phyloP scores from a whole-genome alignment of 2,329 filamentous ascomycete genomes.

The Hypoxylon sp. region DNA sequence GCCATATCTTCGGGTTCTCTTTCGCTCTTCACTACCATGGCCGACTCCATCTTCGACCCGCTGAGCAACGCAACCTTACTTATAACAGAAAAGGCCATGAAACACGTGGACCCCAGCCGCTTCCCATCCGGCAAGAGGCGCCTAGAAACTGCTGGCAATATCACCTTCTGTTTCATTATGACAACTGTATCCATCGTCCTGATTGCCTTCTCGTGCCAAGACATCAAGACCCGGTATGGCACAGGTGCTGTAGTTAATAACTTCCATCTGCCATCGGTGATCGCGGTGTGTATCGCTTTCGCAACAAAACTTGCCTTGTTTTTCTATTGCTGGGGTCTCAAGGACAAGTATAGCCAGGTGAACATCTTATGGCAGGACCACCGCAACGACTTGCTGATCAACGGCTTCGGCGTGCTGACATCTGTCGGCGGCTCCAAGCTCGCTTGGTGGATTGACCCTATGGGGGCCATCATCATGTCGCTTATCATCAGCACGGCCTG shows the following conservation, averaged over 20 bases:
- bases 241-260: constrained; percentile 66
- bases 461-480: constrained; percentile 89
- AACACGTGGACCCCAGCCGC: constrained; percentile 84
- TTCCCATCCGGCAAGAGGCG: constrained; percentile 95
- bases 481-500: constrained; percentile 84
- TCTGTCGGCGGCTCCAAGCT: constrained; percentile 92
- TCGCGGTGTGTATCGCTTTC: constrained; percentile 89
- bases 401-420: constrained; percentile 91
- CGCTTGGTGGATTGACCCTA: constrained; percentile 94
- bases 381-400: constrained; percentile 97
- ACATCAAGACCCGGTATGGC: constrained; percentile 70
- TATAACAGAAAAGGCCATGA: constrained; percentile 88
- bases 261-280: constrained; percentile 86
- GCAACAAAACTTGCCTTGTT: constrained; percentile 86
- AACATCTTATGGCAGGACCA: constrained; percentile 97
- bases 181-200: constrained; percentile 91
- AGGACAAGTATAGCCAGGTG: constrained; percentile 92
- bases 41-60: constrained; percentile 94
- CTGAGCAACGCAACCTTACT: constrained; percentile 90
- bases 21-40: constrained; percentile 97
- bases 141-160: constrained; percentile 96
- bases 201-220: constrained; percentile 86
- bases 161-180: constrained; percentile 97
- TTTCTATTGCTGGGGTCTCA: constrained; percentile 91
- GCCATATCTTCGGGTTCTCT: constrained; percentile 90